Evolutionary conservation across 495 filamentous ascomycete species (phyloP).

Genomic region (Ramalina peruviana): DNA sequence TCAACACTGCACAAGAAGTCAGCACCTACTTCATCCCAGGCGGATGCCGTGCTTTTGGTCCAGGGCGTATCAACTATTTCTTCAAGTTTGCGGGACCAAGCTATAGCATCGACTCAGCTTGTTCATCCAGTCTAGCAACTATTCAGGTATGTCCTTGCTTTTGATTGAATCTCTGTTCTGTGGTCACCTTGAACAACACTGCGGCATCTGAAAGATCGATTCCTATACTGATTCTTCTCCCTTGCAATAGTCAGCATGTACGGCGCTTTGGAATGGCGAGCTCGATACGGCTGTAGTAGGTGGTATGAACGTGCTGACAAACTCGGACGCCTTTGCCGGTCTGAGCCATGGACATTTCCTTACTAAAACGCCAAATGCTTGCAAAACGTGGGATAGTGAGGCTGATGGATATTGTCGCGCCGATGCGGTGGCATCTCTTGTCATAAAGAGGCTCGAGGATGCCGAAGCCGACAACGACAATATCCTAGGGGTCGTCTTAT

Average conservation of each 20-base stretch:
- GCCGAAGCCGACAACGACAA: slow-evolving; percentile 33
- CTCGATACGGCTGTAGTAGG: slow-evolving; percentile 62
- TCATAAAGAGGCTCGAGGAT: slow-evolving; percentile 34
- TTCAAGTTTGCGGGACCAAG: slow-evolving; percentile 44
- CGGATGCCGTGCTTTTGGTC: slow-evolving; percentile 71
- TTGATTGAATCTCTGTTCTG: too few relatives aligned
- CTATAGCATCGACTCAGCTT: slow-evolving; percentile 61
- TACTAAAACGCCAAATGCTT: slow-evolving; percentile 3
- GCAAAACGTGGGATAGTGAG: slow-evolving; percentile 43
- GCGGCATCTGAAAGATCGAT: too few relatives aligned
- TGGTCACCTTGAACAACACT: too few relatives aligned
- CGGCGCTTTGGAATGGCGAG: slow-evolving; percentile 47
- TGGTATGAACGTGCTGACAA: slow-evolving; percentile 52
- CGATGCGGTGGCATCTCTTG: slow-evolving; percentile 30
- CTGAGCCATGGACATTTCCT: slow-evolving; percentile 52
- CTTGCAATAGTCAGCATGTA: slow-evolving; percentile 46
- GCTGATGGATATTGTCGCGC: slow-evolving; percentile 61
- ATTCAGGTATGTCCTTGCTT: slow-evolving; percentile 25
- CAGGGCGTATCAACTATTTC: slow-evolving; percentile 22
- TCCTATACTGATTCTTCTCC: too few relatives aligned
- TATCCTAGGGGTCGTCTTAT: slow-evolving; percentile 29
- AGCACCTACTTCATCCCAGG: slow-evolving; percentile 42
- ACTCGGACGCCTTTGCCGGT: slow-evolving; percentile 54
- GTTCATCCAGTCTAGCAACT: slow-evolving; percentile 42
- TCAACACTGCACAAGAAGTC: slow-evolving; percentile 17